Evolutionary conservation across 2,329 filamentous ascomycete genomes (phyloP).

Genomic region (Cadophora malorum): DNA sequence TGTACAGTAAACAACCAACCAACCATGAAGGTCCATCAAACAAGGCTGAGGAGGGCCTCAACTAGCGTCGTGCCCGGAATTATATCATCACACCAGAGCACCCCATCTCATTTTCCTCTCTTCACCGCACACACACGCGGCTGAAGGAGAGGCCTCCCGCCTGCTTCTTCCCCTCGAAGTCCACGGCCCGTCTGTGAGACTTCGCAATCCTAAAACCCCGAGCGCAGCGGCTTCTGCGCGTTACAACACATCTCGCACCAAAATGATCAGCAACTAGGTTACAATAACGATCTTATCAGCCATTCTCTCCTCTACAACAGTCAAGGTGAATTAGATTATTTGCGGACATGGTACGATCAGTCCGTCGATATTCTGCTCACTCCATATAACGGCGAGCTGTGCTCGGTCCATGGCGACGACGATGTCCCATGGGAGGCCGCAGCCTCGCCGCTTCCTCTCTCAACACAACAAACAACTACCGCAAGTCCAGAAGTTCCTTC

Average conservation of each 20-base stretch:
- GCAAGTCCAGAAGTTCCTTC: conserved; percentile 2
- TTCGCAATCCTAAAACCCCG: conserved; percentile 22
- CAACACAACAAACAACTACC: conserved; percentile 20
- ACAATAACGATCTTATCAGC: conserved; percentile 28
- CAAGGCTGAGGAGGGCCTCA: conserved; percentile 26
- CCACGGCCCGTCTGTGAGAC: conserved; percentile 25
- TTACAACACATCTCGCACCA: conserved; percentile 26
- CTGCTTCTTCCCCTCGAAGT: conserved; percentile 24
- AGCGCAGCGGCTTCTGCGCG: conserved; percentile 29
- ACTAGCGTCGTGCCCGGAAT: conserved; percentile 15
- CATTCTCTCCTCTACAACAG: conserved; percentile 22
- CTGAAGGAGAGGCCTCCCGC: conserved; percentile 20
- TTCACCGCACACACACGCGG: conserved; percentile 18
- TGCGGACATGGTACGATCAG: conserved; percentile 23
- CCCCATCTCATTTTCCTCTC: not conserved
- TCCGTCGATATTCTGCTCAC: conserved; percentile 25
- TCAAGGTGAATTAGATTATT: conserved; percentile 23
- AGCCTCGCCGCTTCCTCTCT: conserved; percentile 26
- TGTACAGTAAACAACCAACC: not conserved
- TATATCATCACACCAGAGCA: conserved; percentile 4
- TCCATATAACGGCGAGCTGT: conserved; percentile 28
- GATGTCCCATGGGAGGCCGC: conserved; percentile 20
- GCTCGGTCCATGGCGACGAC: conserved; percentile 26
- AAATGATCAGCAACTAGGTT: conserved; percentile 31
- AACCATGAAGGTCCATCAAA: not conserved